Conservation (phyloP, 208 protist genomes). For the Trypanosoma cruzi region DNA sequence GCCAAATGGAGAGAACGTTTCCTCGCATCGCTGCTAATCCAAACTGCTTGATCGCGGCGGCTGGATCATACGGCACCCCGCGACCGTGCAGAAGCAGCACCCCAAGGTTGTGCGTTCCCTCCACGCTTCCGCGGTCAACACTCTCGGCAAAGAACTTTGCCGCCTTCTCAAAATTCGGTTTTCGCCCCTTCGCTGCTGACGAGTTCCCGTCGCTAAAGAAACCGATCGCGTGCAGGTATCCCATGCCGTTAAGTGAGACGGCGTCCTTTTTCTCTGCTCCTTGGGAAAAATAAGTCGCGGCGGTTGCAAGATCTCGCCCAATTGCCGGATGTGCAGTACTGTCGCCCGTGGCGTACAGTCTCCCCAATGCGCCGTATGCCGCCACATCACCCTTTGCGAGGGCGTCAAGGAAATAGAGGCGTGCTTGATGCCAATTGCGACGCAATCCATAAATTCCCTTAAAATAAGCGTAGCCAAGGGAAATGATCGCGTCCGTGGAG, state of each 20-base stretch:
- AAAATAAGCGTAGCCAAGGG: conserved; percentile 64
- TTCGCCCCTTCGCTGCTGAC: background rate
- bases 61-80: conserved; percentile 37
- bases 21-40: conserved; percentile 38
- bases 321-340: conserved; percentile 35
- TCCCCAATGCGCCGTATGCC: conserved; percentile 63
- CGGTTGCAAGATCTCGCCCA: conserved; percentile 47
- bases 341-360: conserved; percentile 71
- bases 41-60: conserved; percentile 45
- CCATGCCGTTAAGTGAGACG: conserved; percentile 76
- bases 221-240: conserved; percentile 82
- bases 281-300: conserved; percentile 61
- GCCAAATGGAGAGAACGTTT: conserved; percentile 71
- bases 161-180: conserved; percentile 55
- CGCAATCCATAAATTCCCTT: conserved; percentile 47
- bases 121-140: conserved; percentile 29
- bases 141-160: conserved; percentile 45
- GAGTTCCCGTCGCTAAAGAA: conserved; percentile 45
- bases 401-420: conserved; percentile 48
- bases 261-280: conserved; percentile 48
- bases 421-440: conserved; percentile 45
- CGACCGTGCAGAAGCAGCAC: conserved; percentile 71
- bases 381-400: conserved; percentile 29
- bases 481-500: conserved; percentile 41
- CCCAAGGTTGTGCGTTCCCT: conserved; percentile 84